Conservation (phyloP, 345 rosid genomes). For the Anastatica hierochuntica region DNA sequence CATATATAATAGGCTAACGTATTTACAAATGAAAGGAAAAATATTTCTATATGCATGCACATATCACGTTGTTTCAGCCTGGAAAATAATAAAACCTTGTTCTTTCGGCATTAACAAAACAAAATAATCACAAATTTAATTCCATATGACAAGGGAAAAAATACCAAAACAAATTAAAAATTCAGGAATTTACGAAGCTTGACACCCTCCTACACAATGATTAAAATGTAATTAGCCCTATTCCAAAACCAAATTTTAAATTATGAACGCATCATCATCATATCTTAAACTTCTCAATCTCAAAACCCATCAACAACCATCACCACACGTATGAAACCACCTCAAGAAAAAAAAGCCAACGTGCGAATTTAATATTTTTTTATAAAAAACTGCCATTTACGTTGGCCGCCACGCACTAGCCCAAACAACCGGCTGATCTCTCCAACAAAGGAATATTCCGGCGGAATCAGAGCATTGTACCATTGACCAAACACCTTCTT, state of each 20-base stretch:
- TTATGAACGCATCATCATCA: conserved; percentile 4
- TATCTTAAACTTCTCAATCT: background rate
- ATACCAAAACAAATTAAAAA: background rate
- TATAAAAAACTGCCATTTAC: conserved; percentile 4
- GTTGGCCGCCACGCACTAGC: conserved; percentile 89
- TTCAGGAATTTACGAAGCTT: background rate
- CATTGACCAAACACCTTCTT: conserved; percentile 86
- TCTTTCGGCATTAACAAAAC: conserved; percentile 1
- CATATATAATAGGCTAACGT: background rate
- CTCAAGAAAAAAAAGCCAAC: background rate
- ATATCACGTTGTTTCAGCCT: too few species aligned
- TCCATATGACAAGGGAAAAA: background rate
- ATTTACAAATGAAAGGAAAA: background rate
- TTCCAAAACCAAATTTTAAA: conserved; percentile 18
- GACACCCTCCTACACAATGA: background rate
- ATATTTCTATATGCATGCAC: too few species aligned
- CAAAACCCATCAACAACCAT: background rate
- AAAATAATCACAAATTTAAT: conserved; percentile 15
- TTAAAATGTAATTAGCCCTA: conserved; percentile 16
- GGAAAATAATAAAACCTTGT: background rate
- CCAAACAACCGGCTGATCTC: conserved; percentile 95
- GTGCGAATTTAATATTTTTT: background rate
- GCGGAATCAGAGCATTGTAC: conserved; percentile 49
- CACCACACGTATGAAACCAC: conserved; percentile 42
- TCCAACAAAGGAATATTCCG: conserved; percentile 91